phyloP scores from a whole-genome alignment of 441 rosid genomes.

The Gossypium schwendimanii region DNA sequence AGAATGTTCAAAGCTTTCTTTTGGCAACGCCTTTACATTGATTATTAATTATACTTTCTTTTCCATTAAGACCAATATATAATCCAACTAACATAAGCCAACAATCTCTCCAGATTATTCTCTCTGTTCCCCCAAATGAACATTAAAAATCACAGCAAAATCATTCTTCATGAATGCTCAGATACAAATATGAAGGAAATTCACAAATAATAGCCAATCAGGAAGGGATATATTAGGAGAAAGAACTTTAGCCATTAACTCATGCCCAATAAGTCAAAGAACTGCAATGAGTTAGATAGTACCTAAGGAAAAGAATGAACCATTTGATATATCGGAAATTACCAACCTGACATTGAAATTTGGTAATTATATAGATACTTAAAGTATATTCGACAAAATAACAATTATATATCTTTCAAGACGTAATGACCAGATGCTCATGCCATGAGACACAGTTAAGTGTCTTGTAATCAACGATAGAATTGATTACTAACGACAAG shows the following conservation, averaged over 20 bases:
- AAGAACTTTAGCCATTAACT: constrained; percentile 4
- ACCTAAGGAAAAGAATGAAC: constrained; percentile 2
- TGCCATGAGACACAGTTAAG: not conserved
- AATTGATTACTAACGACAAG: not conserved
- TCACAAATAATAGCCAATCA: constrained; percentile 9
- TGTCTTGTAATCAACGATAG: not conserved
- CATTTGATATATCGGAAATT: not conserved
- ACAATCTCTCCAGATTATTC: not conserved
- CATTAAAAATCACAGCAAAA: not conserved
- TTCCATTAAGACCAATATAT: not conserved
- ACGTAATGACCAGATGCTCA: not conserved
- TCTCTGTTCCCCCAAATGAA: constrained; percentile 5
- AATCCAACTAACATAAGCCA: not conserved
- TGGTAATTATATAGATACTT: constrained; percentile 7
- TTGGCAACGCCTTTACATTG: constrained; percentile 3
- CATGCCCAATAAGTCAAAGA: not conserved
- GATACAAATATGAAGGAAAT: not conserved
- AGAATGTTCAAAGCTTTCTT: not conserved
- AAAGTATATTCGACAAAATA: not conserved
- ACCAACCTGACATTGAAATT: not conserved
- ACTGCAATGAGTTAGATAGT: not conserved
- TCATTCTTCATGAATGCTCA: not conserved
- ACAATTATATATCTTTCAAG: constrained; percentile 4
- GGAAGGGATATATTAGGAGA: constrained; percentile 2
- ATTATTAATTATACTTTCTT: constrained; percentile 2